Evolutionary conservation across 2,329 filamentous ascomycete genomes (phyloP), one percentile per base, ranked within the genome.

Genomic region (Trichoderma atrobrunneum): DNA sequence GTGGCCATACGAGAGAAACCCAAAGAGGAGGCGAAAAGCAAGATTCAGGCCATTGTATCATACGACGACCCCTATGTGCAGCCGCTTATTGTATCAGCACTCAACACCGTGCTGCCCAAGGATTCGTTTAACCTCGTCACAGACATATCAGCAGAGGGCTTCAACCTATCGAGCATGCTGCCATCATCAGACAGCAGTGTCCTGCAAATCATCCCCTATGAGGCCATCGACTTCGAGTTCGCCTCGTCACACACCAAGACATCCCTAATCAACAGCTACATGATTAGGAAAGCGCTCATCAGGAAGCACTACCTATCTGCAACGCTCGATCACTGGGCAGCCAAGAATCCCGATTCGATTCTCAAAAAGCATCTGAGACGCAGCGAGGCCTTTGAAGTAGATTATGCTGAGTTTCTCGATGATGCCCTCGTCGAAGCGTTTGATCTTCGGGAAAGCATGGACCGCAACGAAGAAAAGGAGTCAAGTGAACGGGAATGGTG

Each of bases 341-440:
- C 91, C 51, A 99, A 99, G 81, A 87, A 96, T 76, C 94, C 95
- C 0, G 81, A 86, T 0, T 93, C 91, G 11, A 81, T 91, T 6
- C 85, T 99, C 14, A 86, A 84, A 72, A 83, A 84, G 1, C 92
- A 96, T 78, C 89, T 97, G 70, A 93, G 93, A 80, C 88, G 91
- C 2, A 90, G 90, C 57, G 93, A 97, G 74, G 90, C 93, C 56
- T 97, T 99, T 76, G 96, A 99, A 82, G 87, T 99, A 8, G 96
- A 99, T 81, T 99, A 96, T 79, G 94, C 95, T 1, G 96, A 99
- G 83, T 99, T 98, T 78, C 84, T 99, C 16, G 96, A 98, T 75
- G 96, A 99, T 77, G 93, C 96, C 0, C 84, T 99, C 8, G 86
- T 97, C 2, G 96, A 99, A 80, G 92, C 93, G 0, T 98, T 92